Evolutionary conservation across 2,329 filamentous ascomycete species (phyloP), one percentile per base, ranked within the genome.

Genomic region (Diaporthe helianthi): DNA sequence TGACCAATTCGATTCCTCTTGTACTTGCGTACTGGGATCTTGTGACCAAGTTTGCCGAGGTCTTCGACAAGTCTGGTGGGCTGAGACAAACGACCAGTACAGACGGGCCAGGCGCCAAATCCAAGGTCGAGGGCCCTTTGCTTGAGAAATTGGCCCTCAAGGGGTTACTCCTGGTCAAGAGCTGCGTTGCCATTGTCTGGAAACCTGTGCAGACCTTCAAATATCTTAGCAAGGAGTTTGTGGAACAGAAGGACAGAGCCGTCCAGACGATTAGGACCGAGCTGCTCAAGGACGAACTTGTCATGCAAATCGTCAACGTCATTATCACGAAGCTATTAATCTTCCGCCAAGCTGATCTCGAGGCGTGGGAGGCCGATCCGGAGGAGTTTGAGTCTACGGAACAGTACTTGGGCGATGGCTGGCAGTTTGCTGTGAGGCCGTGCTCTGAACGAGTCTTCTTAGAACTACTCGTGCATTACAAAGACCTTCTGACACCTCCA

Each of bases 361-460:
- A 93, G 71, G 92, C 93, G 69, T 99, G 96, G 96, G 92, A 97
- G 77, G 92, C 97, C 76, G 94, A 97, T 69, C 93, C 95, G 0
- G 93, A 99, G 78, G 94, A 97, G 66, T 99, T 96, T 94, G 95
- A 98, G 79, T 90, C 92, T 73, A 90, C 91, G 75, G 94, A 98
- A 82, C 93, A 97, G 75, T 92, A 91, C 71, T 89, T 93, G 70
- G 90, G 92, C 44, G 92, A 93, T 74, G 93, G 92, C 1, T 98
- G 92, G 86, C 94, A 98, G 76, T 98, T 94, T 83, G 93, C 95
- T 69, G 91, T 98, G 65, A 90, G 95, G 38, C 93, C 94, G 2
- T 98, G 95, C 77, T 91, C 96, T 0, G 96, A 99, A 80, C 97
- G 94, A 79, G 85, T 99, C 17, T 97, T 98, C 79, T 85, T 98